Evolutionary conservation across 2,329 filamentous ascomycete species (phyloP).

Genomic region (Cladosporium sp.): DNA sequence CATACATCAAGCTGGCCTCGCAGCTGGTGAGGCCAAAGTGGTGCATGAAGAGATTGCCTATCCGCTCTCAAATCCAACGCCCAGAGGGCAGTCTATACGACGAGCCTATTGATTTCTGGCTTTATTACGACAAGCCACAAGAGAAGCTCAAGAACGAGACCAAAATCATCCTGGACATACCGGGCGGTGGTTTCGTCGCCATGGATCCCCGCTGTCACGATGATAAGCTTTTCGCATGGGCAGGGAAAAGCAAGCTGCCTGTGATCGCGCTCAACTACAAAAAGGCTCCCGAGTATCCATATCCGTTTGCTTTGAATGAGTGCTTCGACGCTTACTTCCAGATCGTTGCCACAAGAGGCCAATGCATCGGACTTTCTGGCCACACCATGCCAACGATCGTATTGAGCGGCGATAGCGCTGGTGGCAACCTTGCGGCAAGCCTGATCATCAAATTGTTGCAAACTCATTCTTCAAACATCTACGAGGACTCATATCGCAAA

Average conservation of each 20-base stretch:
- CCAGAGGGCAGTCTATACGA: conserved; percentile 74
- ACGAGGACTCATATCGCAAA: conserved; percentile 37
- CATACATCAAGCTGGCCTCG: conserved; percentile 71
- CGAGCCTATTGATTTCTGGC: conserved; percentile 77
- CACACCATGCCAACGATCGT: conserved; percentile 61
- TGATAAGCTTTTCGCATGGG: conserved; percentile 90
- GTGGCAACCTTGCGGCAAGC: conserved; percentile 70
- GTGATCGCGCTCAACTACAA: conserved; percentile 86
- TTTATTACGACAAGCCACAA: conserved; percentile 88
- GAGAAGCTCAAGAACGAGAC: conserved; percentile 69
- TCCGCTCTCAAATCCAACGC: conserved; percentile 76
- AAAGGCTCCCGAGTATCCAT: conserved; percentile 78
- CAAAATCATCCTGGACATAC: conserved; percentile 79
- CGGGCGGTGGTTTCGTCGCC: conserved; percentile 90
- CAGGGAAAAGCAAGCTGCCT: conserved; percentile 79
- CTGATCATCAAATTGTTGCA: conserved; percentile 87
- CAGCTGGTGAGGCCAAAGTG: conserved; percentile 69
- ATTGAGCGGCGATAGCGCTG: conserved; percentile 68
- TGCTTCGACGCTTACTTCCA: conserved; percentile 80
- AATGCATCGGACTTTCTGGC: conserved; percentile 69
- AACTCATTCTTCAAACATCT: conserved; percentile 39
- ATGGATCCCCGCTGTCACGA: conserved; percentile 95
- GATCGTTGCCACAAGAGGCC: conserved; percentile 64
- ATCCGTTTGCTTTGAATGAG: conserved; percentile 79
- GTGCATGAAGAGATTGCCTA: conserved; percentile 67